phyloP scores from a whole-genome alignment of 2,329 filamentous ascomycete species.

The Oidium heveae region DNA sequence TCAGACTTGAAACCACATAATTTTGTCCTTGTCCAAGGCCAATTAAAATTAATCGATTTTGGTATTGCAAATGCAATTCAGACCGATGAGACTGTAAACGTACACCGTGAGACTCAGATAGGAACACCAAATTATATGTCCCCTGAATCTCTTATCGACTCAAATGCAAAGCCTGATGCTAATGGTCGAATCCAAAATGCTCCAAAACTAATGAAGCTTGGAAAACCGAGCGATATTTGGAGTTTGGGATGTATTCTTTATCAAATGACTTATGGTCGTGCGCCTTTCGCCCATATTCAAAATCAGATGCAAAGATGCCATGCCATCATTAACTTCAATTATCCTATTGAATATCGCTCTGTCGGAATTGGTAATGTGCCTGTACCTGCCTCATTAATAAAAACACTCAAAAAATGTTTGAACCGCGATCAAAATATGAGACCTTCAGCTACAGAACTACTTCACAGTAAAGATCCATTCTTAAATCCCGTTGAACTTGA shows the following conservation, averaged over 20 bases:
- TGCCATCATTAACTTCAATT: slow-evolving; percentile 58
- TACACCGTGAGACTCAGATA: slow-evolving; percentile 84
- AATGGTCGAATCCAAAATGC: slow-evolving; percentile 16
- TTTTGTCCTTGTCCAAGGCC: slow-evolving; percentile 75
- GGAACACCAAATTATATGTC: slow-evolving; percentile 99
- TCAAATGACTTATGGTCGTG: slow-evolving; percentile 94
- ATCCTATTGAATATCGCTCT: slow-evolving; percentile 46
- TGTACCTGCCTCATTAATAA: slow-evolving; percentile 31
- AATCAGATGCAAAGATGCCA: slow-evolving; percentile 72
- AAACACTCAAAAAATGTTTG: slow-evolving; percentile 37
- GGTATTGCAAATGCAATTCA: slow-evolving; percentile 96
- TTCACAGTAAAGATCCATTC: slow-evolving; percentile 33
- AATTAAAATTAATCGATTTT: slow-evolving; percentile 91
- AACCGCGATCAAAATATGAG: slow-evolving; percentile 34
- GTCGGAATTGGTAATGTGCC: slow-evolving; percentile 38
- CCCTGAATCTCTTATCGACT: slow-evolving; percentile 76
- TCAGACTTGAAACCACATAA: slow-evolving; percentile 94
- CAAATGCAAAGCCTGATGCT: slow-evolving; percentile 28
- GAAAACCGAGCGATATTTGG: slow-evolving; percentile 92
- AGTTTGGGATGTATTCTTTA: slow-evolving; percentile 89
- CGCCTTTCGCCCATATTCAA: slow-evolving; percentile 76
- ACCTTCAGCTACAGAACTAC: slow-evolving; percentile 36
- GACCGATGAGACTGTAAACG: slow-evolving; percentile 85
- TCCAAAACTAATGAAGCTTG: slow-evolving; percentile 75
- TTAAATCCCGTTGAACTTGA: slow-evolving; percentile 32